These are phyloP conservation scores for Teunomyces stri DNA, from an alignment of 805 yeast genomes.

Conservation along the genomic window DNA sequence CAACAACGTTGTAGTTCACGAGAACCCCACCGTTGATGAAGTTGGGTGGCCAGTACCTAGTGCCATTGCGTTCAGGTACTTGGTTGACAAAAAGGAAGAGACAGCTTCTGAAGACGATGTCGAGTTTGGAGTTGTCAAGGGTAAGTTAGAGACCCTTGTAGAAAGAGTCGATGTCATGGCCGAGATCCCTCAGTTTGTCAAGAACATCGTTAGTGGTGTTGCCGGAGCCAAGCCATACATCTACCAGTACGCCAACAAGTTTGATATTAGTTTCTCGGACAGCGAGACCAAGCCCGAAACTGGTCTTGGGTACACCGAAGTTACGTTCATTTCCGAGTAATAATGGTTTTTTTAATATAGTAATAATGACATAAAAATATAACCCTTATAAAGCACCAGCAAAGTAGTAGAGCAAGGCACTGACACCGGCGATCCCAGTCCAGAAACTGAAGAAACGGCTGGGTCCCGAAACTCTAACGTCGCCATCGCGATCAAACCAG, in stretches of 20 bases:
- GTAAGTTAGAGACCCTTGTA: slow-evolving; percentile 59
- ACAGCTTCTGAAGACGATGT: slow-evolving; percentile 42
- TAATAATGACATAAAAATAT: not conserved
- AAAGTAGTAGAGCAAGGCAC: slow-evolving; percentile 22
- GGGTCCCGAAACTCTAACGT: slow-evolving; percentile 36
- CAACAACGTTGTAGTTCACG: slow-evolving; percentile 62
- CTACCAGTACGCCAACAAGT: slow-evolving; percentile 79
- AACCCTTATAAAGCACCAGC: slow-evolving; percentile 5
- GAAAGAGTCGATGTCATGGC: slow-evolving; percentile 98
- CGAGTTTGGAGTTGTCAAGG: slow-evolving; percentile 52
- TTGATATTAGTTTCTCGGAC: slow-evolving; percentile 45
- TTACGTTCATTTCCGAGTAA: slow-evolving; percentile 66
- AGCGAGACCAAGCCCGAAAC: slow-evolving; percentile 45
- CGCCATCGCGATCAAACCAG: slow-evolving; percentile 40
- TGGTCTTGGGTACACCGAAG: slow-evolving; percentile 74
- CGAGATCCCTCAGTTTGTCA: slow-evolving; percentile 91
- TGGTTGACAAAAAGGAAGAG: slow-evolving; percentile 47
- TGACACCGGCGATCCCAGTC: slow-evolving; percentile 31
- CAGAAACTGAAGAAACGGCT: slow-evolving; percentile 27
- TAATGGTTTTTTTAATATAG: not conserved
- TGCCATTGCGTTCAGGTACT: slow-evolving; percentile 53
- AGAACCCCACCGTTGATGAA: slow-evolving; percentile 52
- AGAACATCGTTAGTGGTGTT: slow-evolving; percentile 88
- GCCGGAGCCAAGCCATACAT: slow-evolving; percentile 97
- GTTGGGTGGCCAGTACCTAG: slow-evolving; percentile 93